A percentile compares a stretch with the other conserved stretches of the same genome.
Evolutionary conservation across 768 basidiomycete species (phyloP).

Genomic region (Boletus sp.): DNA sequence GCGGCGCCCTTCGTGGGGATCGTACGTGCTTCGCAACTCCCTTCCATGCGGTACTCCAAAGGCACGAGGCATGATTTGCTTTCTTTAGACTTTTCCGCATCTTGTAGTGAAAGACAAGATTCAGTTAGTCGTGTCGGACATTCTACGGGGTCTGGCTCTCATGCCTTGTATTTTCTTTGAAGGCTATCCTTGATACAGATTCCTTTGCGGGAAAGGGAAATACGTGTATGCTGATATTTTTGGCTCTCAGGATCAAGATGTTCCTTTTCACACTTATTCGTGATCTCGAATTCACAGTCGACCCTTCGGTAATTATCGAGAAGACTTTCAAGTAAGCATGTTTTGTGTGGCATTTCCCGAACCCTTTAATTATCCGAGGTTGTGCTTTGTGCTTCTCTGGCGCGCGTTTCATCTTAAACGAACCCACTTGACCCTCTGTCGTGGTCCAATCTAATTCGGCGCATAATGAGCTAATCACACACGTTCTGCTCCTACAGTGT

Average conservation of each 20-base stretch:
- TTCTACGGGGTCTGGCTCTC: background rate
- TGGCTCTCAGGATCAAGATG: conserved; percentile 51
- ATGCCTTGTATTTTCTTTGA: background rate
- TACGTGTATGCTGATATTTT: conserved; percentile 18
- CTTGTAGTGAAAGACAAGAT: conserved; percentile 6
- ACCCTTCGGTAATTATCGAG: conserved; percentile 53
- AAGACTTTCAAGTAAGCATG: conserved; percentile 57
- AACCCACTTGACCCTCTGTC: conserved; percentile 1
- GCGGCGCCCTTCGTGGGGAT: conserved; percentile 4
- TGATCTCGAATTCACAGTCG: conserved; percentile 53
- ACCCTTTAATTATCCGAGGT: conserved; percentile 22
- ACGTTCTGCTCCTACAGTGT: conserved; percentile 34
- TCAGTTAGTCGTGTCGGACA: conserved; percentile 3
- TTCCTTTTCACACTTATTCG: conserved; percentile 57
- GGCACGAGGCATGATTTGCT: conserved; percentile 14
- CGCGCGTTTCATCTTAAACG: conserved; percentile 19
- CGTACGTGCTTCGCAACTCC: conserved; percentile 6
- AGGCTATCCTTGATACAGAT: background rate
- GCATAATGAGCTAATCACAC: conserved; percentile 15
- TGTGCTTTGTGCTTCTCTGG: conserved; percentile 12
- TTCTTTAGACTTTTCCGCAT: conserved; percentile 20
- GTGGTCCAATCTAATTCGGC: conserved; percentile 6
- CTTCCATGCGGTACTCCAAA: conserved; percentile 4
- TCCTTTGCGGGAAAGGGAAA: background rate
- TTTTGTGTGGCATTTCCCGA: conserved; percentile 17